Evolutionary conservation across 805 yeast species (phyloP).

Genomic region (Saccharomyces kudriavzevii): DNA sequence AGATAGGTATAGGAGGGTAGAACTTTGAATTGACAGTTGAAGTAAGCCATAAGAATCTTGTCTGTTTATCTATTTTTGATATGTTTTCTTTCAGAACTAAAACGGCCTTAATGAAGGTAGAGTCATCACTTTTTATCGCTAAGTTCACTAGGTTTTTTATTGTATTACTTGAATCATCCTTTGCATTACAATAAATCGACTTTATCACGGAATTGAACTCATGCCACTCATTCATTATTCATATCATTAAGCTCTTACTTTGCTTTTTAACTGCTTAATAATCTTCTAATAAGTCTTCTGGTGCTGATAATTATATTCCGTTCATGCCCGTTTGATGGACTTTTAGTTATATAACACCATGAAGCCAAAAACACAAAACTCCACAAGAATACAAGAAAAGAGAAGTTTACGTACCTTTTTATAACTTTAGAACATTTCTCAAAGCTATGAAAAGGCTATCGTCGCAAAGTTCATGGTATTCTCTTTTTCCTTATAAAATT

Average conservation of each 20-base stretch:
- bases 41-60: conserved; percentile 21
- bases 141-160: background rate
- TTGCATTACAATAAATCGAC: background rate
- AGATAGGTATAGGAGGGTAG: conserved; percentile 24
- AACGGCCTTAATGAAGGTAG: conserved; percentile 7
- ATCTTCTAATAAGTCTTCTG: background rate
- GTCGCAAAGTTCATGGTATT: background rate
- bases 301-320: background rate
- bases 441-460: background rate
- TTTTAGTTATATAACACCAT: background rate
- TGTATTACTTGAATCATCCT: background rate
- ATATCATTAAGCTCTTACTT: background rate
- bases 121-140: conserved; percentile 8
- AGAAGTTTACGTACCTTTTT: background rate
- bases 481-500: background rate
- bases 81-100: conserved; percentile 11
- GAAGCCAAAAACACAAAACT: background rate
- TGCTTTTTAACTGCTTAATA: background rate
- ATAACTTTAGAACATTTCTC: background rate
- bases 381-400: background rate
- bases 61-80: conserved; percentile 4
- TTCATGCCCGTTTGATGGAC: background rate
- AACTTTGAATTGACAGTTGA: conserved; percentile 11
- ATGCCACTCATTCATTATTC: conserved; percentile 3
- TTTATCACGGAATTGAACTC: conserved; percentile 7